Percentiles rank a stretch among this genome's conserved stretches.
These are phyloP conservation scores for Penicillium sp. DNA, from an alignment of 2,329 filamentous ascomycete genomes.

Conservation along the genomic window DNA sequence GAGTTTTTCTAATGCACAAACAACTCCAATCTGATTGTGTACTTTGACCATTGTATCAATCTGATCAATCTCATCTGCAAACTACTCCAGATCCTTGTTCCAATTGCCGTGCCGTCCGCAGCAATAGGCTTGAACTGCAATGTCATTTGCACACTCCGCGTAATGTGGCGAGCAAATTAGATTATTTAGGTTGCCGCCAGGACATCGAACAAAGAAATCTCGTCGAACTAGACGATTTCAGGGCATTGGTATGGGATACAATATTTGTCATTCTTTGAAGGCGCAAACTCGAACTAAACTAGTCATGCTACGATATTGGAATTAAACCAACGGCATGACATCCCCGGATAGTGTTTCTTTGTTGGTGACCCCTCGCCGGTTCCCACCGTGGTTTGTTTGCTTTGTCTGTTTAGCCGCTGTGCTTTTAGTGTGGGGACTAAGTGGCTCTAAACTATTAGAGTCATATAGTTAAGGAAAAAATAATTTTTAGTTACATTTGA, in stretches of 20 bases:
- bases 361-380: background rate
- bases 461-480: background rate
- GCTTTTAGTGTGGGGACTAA: background rate
- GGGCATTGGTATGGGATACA: background rate
- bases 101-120: background rate
- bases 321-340: background rate
- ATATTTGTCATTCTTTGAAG: background rate
- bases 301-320: background rate
- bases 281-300: background rate
- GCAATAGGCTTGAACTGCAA: background rate
- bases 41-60: constrained; percentile 1
- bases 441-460: background rate
- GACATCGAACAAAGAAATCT: background rate
- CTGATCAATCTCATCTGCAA: constrained; percentile 5
- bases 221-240: background rate
- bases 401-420: background rate
- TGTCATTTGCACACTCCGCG: too few relatives aligned
- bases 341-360: constrained; percentile 2
- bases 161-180: background rate
- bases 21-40: constrained; percentile 2
- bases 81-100: background rate
- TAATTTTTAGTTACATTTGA: constrained; percentile 1
- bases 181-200: background rate
- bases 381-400: background rate
- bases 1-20: background rate